Conservation (phyloP, 1,284 basidiomycete genomes). For the Porogramme epimiltina region DNA sequence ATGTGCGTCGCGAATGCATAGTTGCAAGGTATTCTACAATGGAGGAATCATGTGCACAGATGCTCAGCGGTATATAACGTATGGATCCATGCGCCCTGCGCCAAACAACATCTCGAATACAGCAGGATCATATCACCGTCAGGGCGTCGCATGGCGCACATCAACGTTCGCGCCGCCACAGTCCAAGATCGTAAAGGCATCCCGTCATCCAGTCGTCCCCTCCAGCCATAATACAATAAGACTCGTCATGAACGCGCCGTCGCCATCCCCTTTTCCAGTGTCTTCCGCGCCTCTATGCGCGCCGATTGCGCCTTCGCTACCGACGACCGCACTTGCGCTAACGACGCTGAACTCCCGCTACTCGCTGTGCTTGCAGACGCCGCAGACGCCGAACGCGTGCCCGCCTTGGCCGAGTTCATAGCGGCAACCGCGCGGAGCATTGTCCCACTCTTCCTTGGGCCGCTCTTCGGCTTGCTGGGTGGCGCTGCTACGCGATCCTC, state of each 20-base stretch:
- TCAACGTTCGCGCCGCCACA: no score
- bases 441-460: slow-evolving; percentile 42
- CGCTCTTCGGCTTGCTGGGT: slow-evolving; percentile 1
- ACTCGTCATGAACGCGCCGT: slow-evolving; percentile 8
- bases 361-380: slow-evolving; percentile 2
- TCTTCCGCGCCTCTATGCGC: slow-evolving; percentile 54
- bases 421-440: slow-evolving; percentile 63
- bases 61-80: no score
- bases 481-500: slow-evolving; percentile 36
- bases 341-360: slow-evolving; percentile 1
- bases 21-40: no score
- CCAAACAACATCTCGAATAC: no score
- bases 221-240: not conserved
- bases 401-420: slow-evolving; percentile 50
- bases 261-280: slow-evolving; percentile 29
- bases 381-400: slow-evolving; percentile 21
- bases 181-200: no score
- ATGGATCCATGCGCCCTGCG: no score
- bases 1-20: no score
- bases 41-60: no score
- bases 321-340: slow-evolving; percentile 34
- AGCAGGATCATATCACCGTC: no score
- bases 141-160: no score
- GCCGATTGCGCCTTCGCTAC: slow-evolving; percentile 48
- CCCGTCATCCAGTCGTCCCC: no score